phyloP scores from a whole-genome alignment of 441 rosid species.

The Gossypium schwendimanii region DNA sequence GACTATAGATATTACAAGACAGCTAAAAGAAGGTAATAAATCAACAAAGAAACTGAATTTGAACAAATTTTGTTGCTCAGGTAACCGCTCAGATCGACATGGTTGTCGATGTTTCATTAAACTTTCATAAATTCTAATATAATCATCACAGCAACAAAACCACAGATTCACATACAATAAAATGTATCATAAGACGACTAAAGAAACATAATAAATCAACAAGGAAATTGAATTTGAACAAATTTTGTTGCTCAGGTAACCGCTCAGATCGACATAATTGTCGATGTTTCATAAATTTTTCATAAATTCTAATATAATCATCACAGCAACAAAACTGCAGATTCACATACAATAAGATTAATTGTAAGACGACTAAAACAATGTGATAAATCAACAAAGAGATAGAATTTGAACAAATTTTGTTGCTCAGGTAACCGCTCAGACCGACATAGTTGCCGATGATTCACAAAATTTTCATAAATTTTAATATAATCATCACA shows the following conservation, averaged over 20 bases:
- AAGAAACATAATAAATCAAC: not conserved
- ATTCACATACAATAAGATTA: not conserved
- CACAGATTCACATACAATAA: not conserved
- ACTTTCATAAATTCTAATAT: constrained; percentile 10
- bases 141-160: constrained; percentile 26
- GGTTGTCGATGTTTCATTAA: constrained; percentile 23
- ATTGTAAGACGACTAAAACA: no score
- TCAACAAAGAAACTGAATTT: not conserved
- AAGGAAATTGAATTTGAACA: not conserved
- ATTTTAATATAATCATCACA: constrained; percentile 18
- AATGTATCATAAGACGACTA: no score
- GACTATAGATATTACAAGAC: no score
- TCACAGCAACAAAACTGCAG: constrained; percentile 21
- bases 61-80: constrained; percentile 27
- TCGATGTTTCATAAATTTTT: constrained; percentile 22
- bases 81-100: constrained; percentile 34
- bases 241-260: constrained; percentile 35
- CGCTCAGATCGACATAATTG: constrained; percentile 28
- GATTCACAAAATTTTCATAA: constrained; percentile 22
- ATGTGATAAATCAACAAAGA: not conserved
- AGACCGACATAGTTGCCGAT: constrained; percentile 22
- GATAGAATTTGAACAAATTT: not conserved
- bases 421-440: constrained; percentile 44
- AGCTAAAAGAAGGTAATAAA: no score
- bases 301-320: constrained; percentile 15